Evolutionary conservation across 306 rosid genomes (phyloP).

Genomic region (cucumber (Cucumis sativus)): DNA sequence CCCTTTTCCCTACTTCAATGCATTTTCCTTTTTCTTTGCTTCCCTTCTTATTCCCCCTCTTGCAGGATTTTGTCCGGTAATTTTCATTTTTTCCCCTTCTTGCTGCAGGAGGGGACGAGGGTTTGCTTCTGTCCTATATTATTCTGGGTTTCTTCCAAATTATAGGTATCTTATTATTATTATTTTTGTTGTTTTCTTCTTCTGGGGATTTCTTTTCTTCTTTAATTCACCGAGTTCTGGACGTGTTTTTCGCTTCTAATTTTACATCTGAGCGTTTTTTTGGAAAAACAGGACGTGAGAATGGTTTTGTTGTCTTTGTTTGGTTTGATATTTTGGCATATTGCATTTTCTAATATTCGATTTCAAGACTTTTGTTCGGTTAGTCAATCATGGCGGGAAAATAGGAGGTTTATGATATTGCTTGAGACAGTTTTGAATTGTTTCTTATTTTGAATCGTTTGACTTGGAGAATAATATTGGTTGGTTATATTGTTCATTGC

Average conservation of each 20-base stretch:
- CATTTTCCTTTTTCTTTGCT: not conserved
- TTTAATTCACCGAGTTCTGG: not conserved
- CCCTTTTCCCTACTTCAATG: not conserved
- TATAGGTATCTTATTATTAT: not conserved
- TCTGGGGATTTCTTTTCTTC: not conserved
- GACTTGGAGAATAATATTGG: not conserved
- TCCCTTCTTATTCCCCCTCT: not conserved
- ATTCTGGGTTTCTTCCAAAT: conserved; percentile 17
- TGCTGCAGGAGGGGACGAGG: conserved; percentile 7
- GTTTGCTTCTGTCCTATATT: conserved; percentile 13
- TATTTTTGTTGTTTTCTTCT: not conserved
- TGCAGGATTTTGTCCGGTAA: not conserved
- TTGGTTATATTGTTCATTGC: not conserved
- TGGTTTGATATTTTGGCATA: not conserved
- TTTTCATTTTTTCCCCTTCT: not conserved
- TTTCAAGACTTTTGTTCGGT: not conserved
- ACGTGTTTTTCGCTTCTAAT: not conserved
- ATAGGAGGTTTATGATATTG: not conserved
- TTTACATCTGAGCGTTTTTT: not conserved
- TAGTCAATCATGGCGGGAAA: not conserved
- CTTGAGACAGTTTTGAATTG: not conserved
- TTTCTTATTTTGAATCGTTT: not conserved
- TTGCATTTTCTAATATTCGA: not conserved
- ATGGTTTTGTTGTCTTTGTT: not conserved
- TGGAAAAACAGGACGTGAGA: not conserved